A percentile compares a stretch with the other conserved stretches of the same genome.
Evolutionary conservation across 1,284 basidiomycete species (phyloP).

Genomic region (Tilletiopsis washingtonensis): DNA sequence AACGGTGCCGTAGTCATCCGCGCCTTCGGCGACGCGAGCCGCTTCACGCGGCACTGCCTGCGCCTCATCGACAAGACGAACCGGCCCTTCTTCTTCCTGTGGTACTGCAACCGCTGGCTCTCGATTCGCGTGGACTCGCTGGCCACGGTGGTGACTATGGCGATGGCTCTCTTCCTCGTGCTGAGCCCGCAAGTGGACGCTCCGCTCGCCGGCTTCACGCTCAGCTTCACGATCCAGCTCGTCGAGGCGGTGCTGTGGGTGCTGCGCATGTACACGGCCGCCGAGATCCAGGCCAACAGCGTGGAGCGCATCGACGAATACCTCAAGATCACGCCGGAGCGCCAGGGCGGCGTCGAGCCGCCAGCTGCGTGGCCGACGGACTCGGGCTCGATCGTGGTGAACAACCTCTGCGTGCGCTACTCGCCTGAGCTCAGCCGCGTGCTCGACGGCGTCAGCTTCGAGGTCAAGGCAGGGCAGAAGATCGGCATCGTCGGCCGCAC

Average conservation of each 20-base stretch:
- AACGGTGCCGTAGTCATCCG: conserved; percentile 74
- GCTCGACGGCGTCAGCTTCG: conserved; percentile 37
- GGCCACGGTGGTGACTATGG: conserved; percentile 36
- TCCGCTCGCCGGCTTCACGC: conserved; percentile 38
- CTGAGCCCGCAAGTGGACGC: conserved; percentile 38
- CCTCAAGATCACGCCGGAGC: conserved; percentile 33
- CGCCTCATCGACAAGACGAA: conserved; percentile 51
- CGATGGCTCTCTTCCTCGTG: conserved; percentile 54
- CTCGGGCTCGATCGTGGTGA: conserved; percentile 37
- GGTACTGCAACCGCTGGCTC: conserved; percentile 56
- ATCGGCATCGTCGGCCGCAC: conserved; percentile 56
- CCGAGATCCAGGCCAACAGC: conserved; percentile 48
- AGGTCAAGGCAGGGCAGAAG: conserved; percentile 42
- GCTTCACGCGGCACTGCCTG: conserved; percentile 57
- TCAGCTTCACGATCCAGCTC: conserved; percentile 44
- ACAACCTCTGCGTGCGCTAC: conserved; percentile 43
- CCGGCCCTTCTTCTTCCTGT: conserved; percentile 45
- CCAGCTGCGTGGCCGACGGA: conserved; percentile 46
- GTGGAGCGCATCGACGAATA: conserved; percentile 47
- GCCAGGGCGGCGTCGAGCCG: conserved; percentile 29
- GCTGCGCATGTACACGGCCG: conserved; percentile 36
- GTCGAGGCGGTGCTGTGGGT: conserved; percentile 59
- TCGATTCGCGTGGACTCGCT: conserved; percentile 44
- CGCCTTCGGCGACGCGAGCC: conserved; percentile 72
- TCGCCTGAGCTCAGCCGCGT: conserved; percentile 43